Evolutionary conservation across 1,284 basidiomycete species (phyloP).

Genomic region (Chalciporus piperatoides): DNA sequence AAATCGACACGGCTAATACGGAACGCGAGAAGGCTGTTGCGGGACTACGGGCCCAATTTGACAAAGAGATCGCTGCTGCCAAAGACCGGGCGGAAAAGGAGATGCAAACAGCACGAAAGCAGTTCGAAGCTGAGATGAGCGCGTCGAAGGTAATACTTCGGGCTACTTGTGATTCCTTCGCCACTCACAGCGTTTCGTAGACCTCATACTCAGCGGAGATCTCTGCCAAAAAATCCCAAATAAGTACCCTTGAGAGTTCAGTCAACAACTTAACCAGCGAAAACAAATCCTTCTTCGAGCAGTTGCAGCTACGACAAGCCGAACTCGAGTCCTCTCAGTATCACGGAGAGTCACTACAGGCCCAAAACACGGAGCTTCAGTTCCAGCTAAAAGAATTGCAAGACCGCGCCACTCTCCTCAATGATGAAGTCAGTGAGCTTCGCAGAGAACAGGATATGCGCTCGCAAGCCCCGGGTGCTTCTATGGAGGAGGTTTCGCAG

Average conservation of each 20-base stretch:
- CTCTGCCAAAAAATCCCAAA: constrained; percentile 55
- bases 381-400: constrained; percentile 80
- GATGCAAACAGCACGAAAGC: constrained; percentile 55
- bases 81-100: constrained; percentile 78
- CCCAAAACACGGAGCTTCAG: constrained; percentile 77
- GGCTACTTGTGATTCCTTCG: background rate
- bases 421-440: constrained; percentile 68
- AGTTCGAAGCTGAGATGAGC: constrained; percentile 75
- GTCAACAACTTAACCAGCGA: constrained; percentile 65
- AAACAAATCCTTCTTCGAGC: constrained; percentile 78
- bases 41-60: constrained; percentile 69
- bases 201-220: constrained; percentile 68
- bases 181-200: constrained; percentile 38
- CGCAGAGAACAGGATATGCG: constrained; percentile 54
- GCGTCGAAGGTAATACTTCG: constrained; percentile 59
- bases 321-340: constrained; percentile 80
- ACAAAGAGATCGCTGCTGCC: constrained; percentile 62
- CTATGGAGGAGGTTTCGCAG: constrained; percentile 68
- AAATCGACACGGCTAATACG: constrained; percentile 54
- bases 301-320: constrained; percentile 80
- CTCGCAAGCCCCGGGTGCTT: constrained; percentile 43
- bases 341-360: constrained; percentile 69
- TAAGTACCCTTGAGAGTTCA: constrained; percentile 67
- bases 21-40: constrained; percentile 71
- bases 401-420: constrained; percentile 66